Base-by-base conservation (phyloP, 2,329 filamentous ascomycete genomes). In the Helicocarpus griseus region DNA sequence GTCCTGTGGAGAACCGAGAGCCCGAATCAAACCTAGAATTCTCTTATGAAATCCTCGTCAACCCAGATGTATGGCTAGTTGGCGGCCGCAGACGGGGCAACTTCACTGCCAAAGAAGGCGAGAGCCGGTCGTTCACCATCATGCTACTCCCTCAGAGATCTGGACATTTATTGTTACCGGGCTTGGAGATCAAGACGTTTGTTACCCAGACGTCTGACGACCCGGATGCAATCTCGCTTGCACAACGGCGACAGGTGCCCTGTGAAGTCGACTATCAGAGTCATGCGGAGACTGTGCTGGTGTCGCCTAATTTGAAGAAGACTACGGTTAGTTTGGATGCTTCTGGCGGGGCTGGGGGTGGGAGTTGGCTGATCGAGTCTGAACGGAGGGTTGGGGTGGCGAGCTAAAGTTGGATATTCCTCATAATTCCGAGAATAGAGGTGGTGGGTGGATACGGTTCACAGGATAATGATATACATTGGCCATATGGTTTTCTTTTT, bases 201-300 rank as follows among this genome's bases (percentile, higher is more conserved):
- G 73, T 82, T 6, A 65, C 69, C 4, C 40, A 61, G 56, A 64
- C 57, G 53, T 52, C 51, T 54, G 59, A 53, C 56, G 56, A 43
- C 55, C 56, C 55, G 56, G 41, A 28, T 58, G 53, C 17, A 14
- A 38, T 48, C 24, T 44, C 51, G 2, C 48, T 50, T 21, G 52
- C 54, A 46, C 68, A 60, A 57, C 64, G 61, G 52, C 63, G 61
- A 58, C 61, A 57, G 59, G 71, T 77, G 60, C 79, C 69, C 2
- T 89, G 83, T 62, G 90, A 97, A 70, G 85, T 86, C 11, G 87
- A 96, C 63, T 86, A 85, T 60, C 76, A 81, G 59, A 93, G 88
- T 62, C 74, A 87, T 53, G 87, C 85, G 0, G 85, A 93, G 71
- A 84, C 82, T 36, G 77, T 96, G 1, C 70, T 84, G 47, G 87